phyloP scores from a whole-genome alignment of 495 filamentous ascomycete species.

The Aspergillus coremiiformis region DNA sequence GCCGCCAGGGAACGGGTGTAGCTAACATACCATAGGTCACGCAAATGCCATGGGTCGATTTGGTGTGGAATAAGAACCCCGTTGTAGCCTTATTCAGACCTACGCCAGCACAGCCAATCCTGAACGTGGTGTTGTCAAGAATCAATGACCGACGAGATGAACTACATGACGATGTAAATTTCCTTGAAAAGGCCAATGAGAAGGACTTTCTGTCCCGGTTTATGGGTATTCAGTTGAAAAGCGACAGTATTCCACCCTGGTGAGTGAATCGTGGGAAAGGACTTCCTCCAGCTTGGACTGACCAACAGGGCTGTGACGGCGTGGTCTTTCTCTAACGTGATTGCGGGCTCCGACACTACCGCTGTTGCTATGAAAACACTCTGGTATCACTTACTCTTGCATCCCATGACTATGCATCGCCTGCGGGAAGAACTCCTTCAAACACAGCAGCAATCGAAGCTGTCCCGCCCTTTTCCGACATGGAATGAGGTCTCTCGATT shows the following conservation, averaged over 20 bases:
- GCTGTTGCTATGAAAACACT: constrained; percentile 31
- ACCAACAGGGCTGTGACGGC: constrained; percentile 9
- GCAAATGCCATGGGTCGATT: constrained; percentile 36
- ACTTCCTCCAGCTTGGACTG: neutral
- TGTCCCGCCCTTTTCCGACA: constrained; percentile 15
- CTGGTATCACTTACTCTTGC: constrained; percentile 27
- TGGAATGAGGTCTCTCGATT: constrained; percentile 28
- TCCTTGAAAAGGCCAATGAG: constrained; percentile 1
- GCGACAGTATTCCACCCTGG: constrained; percentile 17
- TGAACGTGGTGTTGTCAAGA: neutral
- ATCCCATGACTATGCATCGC: constrained; percentile 19
- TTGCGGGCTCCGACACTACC: constrained; percentile 42
- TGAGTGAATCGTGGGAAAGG: constrained; percentile 3
- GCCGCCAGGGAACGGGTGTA: neutral
- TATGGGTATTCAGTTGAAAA: constrained; percentile 9
- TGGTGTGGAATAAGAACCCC: constrained; percentile 21
- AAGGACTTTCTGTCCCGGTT: constrained; percentile 20
- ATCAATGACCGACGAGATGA: constrained; percentile 1
- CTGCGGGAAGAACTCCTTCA: constrained; percentile 16
- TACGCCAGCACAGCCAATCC: neutral
- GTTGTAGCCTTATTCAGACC: neutral
- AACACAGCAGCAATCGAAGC: neutral
- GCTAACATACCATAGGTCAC: constrained; percentile 15
- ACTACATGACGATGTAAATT: neutral
- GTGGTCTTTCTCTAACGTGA: constrained; percentile 30